Conservation (phyloP, 306 rosid species). For the Castanea sativa region DNA sequence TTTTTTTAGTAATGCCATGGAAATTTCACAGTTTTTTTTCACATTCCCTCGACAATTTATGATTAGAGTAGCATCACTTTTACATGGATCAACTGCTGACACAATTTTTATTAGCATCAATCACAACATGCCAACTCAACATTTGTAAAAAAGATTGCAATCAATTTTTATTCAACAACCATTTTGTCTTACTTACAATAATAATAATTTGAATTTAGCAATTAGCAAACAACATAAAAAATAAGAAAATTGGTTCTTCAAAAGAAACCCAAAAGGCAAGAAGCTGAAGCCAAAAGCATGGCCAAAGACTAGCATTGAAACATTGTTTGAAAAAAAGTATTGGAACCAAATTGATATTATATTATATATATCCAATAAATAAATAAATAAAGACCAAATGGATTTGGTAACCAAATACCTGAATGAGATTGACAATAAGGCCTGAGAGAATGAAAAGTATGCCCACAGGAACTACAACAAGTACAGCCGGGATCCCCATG, state of each 20-base stretch:
- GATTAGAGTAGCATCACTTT: too few species aligned
- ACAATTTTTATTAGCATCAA: too few species aligned
- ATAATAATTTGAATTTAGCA: neutral
- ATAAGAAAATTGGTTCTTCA: neutral
- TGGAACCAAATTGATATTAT: neutral
- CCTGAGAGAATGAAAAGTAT: slow-evolving; percentile 75
- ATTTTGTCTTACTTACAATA: neutral
- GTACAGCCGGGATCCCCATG: slow-evolving; percentile 75
- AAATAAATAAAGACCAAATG: neutral
- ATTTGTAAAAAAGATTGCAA: neutral
- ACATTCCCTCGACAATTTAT: too few species aligned
- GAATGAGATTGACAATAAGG: slow-evolving; percentile 62
- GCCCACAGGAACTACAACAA: slow-evolving; percentile 67
- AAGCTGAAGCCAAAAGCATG: neutral
- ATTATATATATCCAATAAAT: neutral
- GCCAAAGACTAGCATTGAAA: neutral
- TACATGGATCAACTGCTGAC: too few species aligned
- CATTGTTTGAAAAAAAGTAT: neutral
- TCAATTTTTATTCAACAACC: neutral
- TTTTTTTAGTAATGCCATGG: too few species aligned
- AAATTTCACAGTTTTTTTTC: too few species aligned
- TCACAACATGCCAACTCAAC: too few species aligned
- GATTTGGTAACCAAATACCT: slow-evolving; percentile 32
- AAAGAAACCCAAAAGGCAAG: neutral
- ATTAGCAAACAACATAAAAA: neutral